Evolutionary conservation across 2,329 filamentous ascomycete genomes (phyloP).

Genomic region (Fusarium musae): DNA sequence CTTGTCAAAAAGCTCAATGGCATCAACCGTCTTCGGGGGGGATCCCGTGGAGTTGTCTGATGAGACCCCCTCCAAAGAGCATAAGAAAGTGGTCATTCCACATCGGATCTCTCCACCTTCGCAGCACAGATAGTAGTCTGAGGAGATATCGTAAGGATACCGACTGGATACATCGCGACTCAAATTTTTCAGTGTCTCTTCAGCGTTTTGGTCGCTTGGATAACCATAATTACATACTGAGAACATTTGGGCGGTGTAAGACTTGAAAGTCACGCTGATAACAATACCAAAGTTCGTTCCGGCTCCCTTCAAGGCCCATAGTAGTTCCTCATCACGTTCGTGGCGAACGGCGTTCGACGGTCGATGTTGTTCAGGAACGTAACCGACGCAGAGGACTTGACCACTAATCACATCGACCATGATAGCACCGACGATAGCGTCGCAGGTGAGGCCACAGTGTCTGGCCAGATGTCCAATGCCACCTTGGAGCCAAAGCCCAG

Average conservation of each 20-base stretch:
- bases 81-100: constrained; percentile 59
- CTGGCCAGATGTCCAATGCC: constrained; percentile 71
- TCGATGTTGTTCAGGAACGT: constrained; percentile 58
- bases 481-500: constrained; percentile 72
- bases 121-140: constrained; percentile 67
- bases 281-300: constrained; percentile 70
- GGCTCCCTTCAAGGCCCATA: constrained; percentile 69
- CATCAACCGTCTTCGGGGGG: constrained; percentile 53
- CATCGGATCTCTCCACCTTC: constrained; percentile 58
- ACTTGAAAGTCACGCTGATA: constrained; percentile 62
- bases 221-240: constrained; percentile 53
- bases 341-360: constrained; percentile 55
- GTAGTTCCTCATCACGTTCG: constrained; percentile 60
- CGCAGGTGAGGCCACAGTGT: constrained; percentile 66
- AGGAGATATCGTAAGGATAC: constrained; percentile 58
- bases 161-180: constrained; percentile 51
- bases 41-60: no score
- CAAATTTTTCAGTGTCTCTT: constrained; percentile 52
- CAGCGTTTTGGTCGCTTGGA: constrained; percentile 43
- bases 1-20: constrained; percentile 63
- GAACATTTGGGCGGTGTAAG: constrained; percentile 56
- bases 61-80: not conserved
- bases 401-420: constrained; percentile 63
- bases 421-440: constrained; percentile 69
- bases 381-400: constrained; percentile 61